Conservation (phyloP, 345 rosid genomes). For the Abelmoschus esculentus region DNA sequence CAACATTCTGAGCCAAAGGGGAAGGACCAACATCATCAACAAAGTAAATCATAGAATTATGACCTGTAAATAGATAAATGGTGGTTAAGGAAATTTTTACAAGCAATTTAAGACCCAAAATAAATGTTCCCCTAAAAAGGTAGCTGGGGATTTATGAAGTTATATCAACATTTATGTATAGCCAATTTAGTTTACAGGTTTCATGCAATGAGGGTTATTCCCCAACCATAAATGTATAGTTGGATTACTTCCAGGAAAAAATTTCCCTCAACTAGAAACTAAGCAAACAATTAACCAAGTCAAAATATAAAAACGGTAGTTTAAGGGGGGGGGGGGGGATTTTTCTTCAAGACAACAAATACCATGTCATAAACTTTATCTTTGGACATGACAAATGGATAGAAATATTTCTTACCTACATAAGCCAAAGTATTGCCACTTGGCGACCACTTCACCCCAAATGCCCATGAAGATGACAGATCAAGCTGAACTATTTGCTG, state of each 20-base stretch:
- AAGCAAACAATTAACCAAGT: conserved; percentile 6
- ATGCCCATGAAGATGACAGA: conserved; percentile 96
- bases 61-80: conserved; percentile 47
- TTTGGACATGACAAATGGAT: conserved; percentile 7
- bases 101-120: not conserved
- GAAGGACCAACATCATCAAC: conserved; percentile 98
- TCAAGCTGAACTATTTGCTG: conserved; percentile 99
- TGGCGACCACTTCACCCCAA: conserved; percentile 99
- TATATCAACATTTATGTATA: not conserved
- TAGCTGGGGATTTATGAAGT: not conserved
- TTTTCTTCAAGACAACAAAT: not conserved
- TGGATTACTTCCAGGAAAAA: conserved; percentile 1
- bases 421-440: conserved; percentile 94
- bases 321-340: not conserved
- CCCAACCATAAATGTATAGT: conserved; percentile 3
- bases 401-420: conserved; percentile 63
- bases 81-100: conserved; percentile 11
- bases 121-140: not conserved
- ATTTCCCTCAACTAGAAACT: not conserved
- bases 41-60: conserved; percentile 92
- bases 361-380: not conserved
- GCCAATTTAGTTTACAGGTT: not conserved
- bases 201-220: not conserved
- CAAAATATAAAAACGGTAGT: not conserved
- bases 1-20: conserved; percentile 88